These are phyloP conservation scores for Grosmannia huntii DNA, from an alignment of 2,329 filamentous ascomycete species.

Conservation along the genomic window DNA sequence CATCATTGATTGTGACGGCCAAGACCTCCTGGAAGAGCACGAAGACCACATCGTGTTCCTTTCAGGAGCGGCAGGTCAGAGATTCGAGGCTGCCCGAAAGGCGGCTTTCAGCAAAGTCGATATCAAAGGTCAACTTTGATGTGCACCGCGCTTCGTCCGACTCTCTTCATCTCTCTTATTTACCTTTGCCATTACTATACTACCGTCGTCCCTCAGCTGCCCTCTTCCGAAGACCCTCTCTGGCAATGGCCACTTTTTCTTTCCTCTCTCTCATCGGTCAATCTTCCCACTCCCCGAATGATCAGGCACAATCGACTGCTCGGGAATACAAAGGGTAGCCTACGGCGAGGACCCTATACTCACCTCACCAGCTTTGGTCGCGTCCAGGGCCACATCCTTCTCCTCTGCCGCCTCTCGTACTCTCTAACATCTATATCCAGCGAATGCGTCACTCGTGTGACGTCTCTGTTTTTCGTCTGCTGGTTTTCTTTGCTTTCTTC, in stretches of 20 bases:
- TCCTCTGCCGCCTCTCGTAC: not conserved
- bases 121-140: constrained; percentile 92
- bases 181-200: not conserved
- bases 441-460: not conserved
- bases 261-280: not conserved
- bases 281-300: not conserved
- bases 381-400: not conserved
- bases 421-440: not conserved
- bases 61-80: constrained; percentile 55
- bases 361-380: not conserved
- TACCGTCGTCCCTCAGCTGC: not conserved
- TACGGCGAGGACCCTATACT: not conserved
- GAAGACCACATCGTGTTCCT: constrained; percentile 61
- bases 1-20: constrained; percentile 66
- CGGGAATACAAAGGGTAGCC: not conserved
- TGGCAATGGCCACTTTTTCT: too few relatives aligned
- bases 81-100: constrained; percentile 63
- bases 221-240: too few relatives aligned
- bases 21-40: constrained; percentile 65
- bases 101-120: constrained; percentile 78
- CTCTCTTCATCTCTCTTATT: constrained; percentile 1
- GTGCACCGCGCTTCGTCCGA: not conserved
- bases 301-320: not conserved
- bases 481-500: not conserved
- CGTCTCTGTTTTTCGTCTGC: not conserved